A percentile compares a stretch with the other conserved stretches of the same genome.
Conservation (phyloP, 2,329 filamentous ascomycete species). For the Exophiala aquamarina region DNA sequence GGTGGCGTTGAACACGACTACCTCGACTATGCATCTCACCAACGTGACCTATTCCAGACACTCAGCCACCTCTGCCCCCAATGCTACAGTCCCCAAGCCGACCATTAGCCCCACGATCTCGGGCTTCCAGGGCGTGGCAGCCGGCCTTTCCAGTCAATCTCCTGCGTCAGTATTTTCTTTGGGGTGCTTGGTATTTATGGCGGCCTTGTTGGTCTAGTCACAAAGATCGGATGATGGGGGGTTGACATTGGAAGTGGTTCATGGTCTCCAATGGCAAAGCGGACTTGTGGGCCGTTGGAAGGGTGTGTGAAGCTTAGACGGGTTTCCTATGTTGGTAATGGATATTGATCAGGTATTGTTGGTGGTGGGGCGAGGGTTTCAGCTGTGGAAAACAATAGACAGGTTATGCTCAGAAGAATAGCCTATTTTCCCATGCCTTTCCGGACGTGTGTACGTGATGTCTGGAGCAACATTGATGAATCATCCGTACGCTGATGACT, state of each 20-base stretch:
- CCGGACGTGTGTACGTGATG: too few relatives aligned
- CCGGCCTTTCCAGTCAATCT: constrained; percentile 12
- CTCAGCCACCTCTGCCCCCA: constrained; percentile 5
- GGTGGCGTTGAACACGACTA: constrained; percentile 22
- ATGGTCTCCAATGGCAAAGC: too few relatives aligned
- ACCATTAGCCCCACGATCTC: constrained; percentile 19
- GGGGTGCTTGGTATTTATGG: constrained; percentile 15
- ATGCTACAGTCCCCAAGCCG: constrained; percentile 11
- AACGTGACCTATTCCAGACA: constrained; percentile 15
- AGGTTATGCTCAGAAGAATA: too few relatives aligned
- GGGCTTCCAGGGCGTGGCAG: constrained; percentile 16
- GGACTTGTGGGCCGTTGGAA: too few relatives aligned
- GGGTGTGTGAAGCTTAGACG: too few relatives aligned
- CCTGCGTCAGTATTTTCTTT: constrained; percentile 17
- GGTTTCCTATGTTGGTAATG: too few relatives aligned
- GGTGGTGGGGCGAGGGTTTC: too few relatives aligned
- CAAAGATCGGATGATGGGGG: too few relatives aligned
- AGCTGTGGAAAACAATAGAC: too few relatives aligned
- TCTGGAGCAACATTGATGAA: constrained; percentile 8
- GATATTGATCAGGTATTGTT: too few relatives aligned
- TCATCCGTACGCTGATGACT: constrained; percentile 21
- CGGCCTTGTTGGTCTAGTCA: constrained; percentile 14
- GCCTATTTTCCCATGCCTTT: too few relatives aligned
- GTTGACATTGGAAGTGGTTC: too few relatives aligned
- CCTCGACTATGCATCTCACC: constrained; percentile 17